Base-by-base conservation (phyloP, 169 alveolate species). In the Cryptosporidium bovis region DNA sequence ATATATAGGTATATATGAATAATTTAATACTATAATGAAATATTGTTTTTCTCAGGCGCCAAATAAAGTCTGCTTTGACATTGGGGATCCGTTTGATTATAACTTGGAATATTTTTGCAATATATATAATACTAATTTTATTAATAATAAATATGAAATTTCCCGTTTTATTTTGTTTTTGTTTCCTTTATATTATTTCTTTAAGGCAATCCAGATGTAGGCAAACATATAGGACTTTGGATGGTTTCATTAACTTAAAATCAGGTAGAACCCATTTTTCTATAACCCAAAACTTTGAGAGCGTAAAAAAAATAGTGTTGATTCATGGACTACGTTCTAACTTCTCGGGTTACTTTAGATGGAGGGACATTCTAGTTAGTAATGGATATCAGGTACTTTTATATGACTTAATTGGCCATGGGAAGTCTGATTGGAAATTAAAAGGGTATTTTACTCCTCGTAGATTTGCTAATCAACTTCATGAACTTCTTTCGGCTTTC, bases 371-470 rank as follows among this genome's bases (percentile, higher is more conserved):
- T 1, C 20, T 77, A 15, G 65, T 51, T 29, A 18, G 3, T 40
- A 4, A 7, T 24, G 87, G 87, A 18, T 77, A 60, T 40, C 77
- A 77, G 16, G 69, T 62, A 18, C 48, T 77, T 36, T 13, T 40
- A 34, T 77, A 77, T 77, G 87, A 77, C 24, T 77, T 77, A 50
- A 10, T 77, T 13, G 71, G 87, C 1, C 87, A 77, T 40, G 87
- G 77, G 8, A 5, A 44, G 2, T 46, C 77, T 18, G 87, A 77
- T 1, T 77, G 87, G 87, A 77, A 27, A 16, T 20, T 77, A 40
- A 12, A 51, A 56, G 87, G 87, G 1, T 48, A 48, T 44, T 44
- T 77, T 40, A 8, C 69, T 2, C 69, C 46, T n/a, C 3, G 56
- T n/a, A 62, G 34, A 36, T 77, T 40, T 77, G 71, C 24, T 12